Conservation (phyloP, 1,284 basidiomycete genomes). For the Ceratobasidium sp. region DNA sequence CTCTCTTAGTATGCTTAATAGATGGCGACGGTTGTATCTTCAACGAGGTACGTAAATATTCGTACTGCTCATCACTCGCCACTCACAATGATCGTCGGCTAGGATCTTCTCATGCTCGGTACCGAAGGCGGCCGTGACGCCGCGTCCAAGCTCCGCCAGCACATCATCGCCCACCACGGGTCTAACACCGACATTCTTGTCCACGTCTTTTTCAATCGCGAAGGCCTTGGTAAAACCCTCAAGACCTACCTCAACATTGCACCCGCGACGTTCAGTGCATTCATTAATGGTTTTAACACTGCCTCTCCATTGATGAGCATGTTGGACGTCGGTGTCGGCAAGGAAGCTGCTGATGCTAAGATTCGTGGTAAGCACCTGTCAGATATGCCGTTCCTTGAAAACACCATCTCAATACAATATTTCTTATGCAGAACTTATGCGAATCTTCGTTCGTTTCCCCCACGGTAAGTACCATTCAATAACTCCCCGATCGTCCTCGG, state of each 20-base stretch:
- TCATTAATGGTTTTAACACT: conserved; percentile 75
- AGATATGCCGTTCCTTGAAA: conserved; percentile 8
- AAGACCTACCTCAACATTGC: conserved; percentile 60
- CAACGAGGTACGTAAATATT: conserved; percentile 1
- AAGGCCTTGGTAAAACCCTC: conserved; percentile 68
- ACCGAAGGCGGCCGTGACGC: conserved; percentile 69
- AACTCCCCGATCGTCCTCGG: background rate
- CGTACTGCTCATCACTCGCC: background rate
- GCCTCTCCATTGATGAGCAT: conserved; percentile 73
- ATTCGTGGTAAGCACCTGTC: conserved; percentile 67
- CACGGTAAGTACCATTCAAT: conserved; percentile 59
- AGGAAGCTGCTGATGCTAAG: conserved; percentile 80
- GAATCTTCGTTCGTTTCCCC: conserved; percentile 71
- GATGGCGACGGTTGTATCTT: conserved; percentile 72
- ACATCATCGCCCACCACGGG: conserved; percentile 62
- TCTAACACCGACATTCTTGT: conserved; percentile 68
- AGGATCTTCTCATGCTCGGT: conserved; percentile 67
- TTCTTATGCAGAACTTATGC: conserved; percentile 63
- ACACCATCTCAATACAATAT: background rate
- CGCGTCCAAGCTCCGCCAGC: conserved; percentile 65
- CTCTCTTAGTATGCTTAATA: conserved; percentile 67
- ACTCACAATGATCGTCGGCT: conserved; percentile 6
- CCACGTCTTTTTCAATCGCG: conserved; percentile 74
- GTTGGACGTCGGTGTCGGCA: conserved; percentile 77
- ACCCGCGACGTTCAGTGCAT: conserved; percentile 67